A percentile compares a stretch with the other conserved stretches of the same genome.
These are phyloP conservation scores for Cystoderma amianthinum DNA, from an alignment of 768 basidiomycete species.

Conservation along the genomic window DNA sequence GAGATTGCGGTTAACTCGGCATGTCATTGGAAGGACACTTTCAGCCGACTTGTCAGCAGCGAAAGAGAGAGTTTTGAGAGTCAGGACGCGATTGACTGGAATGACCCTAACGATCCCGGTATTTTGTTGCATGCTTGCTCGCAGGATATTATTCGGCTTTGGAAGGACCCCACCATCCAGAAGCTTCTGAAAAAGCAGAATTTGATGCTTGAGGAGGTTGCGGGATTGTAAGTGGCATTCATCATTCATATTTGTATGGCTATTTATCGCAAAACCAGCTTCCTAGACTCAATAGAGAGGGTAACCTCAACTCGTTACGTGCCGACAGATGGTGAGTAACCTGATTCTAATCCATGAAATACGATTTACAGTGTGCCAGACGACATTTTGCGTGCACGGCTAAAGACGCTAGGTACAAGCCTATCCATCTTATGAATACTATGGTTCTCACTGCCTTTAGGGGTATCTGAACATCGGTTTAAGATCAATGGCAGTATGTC, in stretches of 20 bases:
- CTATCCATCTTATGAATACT: slow-evolving; percentile 1
- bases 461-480: slow-evolving; percentile 68
- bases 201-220: slow-evolving; percentile 57
- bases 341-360: too few species aligned
- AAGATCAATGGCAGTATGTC: slow-evolving; percentile 40
- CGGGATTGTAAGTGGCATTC: slow-evolving; percentile 55
- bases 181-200: slow-evolving; percentile 44
- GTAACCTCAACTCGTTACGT: slow-evolving; percentile 56
- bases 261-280: slow-evolving; percentile 37
- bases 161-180: slow-evolving; percentile 51
- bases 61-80: slow-evolving; percentile 19
- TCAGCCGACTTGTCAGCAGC: slow-evolving; percentile 25
- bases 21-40: slow-evolving; percentile 41
- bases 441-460: slow-evolving; percentile 16
- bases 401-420: slow-evolving; percentile 45
- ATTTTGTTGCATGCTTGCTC: slow-evolving; percentile 49
- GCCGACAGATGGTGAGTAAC: slow-evolving; percentile 54
- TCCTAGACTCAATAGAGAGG: slow-evolving; percentile 58
- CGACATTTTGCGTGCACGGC: slow-evolving; percentile 63
- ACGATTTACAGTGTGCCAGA: slow-evolving; percentile 27
- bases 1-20: slow-evolving; percentile 51
- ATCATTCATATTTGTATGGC: slow-evolving; percentile 1
- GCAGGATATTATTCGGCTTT: slow-evolving; percentile 59
- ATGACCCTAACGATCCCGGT: slow-evolving; percentile 50
- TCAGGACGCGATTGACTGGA: slow-evolving; percentile 28